phyloP scores from a whole-genome alignment of 305 asterid species.

The Fraxinus sp. region DNA sequence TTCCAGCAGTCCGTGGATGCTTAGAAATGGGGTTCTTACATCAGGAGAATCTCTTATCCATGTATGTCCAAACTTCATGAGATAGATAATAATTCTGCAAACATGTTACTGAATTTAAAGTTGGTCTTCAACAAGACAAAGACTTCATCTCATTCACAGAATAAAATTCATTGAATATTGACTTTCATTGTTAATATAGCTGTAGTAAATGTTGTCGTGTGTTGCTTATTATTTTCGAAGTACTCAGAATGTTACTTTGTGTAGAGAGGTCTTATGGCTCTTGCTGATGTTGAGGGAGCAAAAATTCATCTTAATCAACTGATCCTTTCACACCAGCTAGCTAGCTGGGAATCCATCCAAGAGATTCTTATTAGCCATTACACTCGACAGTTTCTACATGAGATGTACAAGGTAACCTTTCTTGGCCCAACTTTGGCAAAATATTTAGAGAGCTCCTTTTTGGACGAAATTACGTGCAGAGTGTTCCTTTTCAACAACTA shows the following conservation, averaged over 20 bases:
- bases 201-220: conserved; percentile 5
- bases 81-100: conserved; percentile 17
- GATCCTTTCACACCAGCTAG: conserved; percentile 83
- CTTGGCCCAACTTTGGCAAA: conserved; percentile 13
- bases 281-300: conserved; percentile 99
- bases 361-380: conserved; percentile 86
- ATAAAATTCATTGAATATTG: conserved; percentile 5
- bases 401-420: conserved; percentile 87
- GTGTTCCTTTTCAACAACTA: background rate
- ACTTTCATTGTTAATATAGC: conserved; percentile 4
- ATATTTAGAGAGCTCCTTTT: background rate
- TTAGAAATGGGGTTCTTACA: conserved; percentile 80
- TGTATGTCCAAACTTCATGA: conserved; percentile 50
- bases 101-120: conserved; percentile 8
- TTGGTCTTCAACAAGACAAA: background rate
- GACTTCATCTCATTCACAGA: background rate
- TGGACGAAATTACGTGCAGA: background rate
- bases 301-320: conserved; percentile 81
- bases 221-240: conserved; percentile 6
- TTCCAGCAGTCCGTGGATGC: conserved; percentile 97
- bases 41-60: conserved; percentile 93
- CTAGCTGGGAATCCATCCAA: conserved; percentile 94
- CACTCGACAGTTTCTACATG: conserved; percentile 86
- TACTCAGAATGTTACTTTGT: conserved; percentile 22
- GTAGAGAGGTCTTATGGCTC: conserved; percentile 98